These are phyloP conservation scores for Rehmannia glutinosa DNA, from an alignment of 257 asterid species.

Conservation along the genomic window DNA sequence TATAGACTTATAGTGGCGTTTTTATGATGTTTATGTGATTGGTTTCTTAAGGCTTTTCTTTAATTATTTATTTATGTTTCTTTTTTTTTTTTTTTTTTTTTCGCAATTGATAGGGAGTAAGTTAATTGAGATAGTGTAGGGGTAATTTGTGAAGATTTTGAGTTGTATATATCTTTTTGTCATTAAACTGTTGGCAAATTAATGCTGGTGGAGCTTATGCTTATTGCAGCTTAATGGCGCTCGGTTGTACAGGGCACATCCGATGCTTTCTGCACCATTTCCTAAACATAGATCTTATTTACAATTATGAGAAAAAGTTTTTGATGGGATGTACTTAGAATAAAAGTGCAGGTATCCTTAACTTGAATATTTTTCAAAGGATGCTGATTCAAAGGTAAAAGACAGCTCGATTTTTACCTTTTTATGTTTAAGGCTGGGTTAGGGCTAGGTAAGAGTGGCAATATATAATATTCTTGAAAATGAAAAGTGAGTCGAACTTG, in stretches of 20 bases:
- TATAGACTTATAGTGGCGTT: too few relatives aligned
- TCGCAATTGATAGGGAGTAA: too few relatives aligned
- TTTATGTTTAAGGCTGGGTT: too few relatives aligned
- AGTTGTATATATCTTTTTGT: too few relatives aligned
- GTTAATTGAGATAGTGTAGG: too few relatives aligned
- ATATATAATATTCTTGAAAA: not conserved
- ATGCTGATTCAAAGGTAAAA: not conserved
- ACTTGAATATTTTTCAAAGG: not conserved
- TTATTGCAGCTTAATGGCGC: too few relatives aligned
- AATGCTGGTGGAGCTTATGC: too few relatives aligned
- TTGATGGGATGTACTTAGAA: not conserved
- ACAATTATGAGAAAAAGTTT: not conserved
- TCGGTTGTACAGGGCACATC: too few relatives aligned
- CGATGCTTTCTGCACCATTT: too few relatives aligned
- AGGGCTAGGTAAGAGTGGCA: too few relatives aligned
- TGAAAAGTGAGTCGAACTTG: not conserved
- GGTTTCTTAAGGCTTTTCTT: not conserved
- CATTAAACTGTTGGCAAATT: too few relatives aligned
- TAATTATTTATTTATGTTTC: not conserved
- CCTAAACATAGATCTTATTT: not conserved
- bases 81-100: not conserved
- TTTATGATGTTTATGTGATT: not conserved
- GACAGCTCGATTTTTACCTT: not conserved
- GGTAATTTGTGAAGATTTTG: too few relatives aligned
- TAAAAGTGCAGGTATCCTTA: not conserved